These are phyloP conservation scores for Dryadomyces quercivorus DNA, from an alignment of 2,329 filamentous ascomycete species.

Conservation along the genomic window DNA sequence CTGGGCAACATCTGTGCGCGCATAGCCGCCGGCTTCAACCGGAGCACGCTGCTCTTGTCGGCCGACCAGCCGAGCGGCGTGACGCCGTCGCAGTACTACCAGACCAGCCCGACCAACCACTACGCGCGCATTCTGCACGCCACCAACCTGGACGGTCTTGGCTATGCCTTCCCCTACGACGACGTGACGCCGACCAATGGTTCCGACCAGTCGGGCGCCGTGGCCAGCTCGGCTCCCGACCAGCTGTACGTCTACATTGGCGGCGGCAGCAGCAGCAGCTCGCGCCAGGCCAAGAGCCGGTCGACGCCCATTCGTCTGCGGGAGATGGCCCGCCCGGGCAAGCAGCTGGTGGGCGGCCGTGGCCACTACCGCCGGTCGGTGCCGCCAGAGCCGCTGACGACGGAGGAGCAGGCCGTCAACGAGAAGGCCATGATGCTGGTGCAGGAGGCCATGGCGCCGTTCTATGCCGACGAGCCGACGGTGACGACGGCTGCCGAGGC, in stretches of 20 bases:
- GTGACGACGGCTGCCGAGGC: neutral
- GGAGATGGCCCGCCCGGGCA: conserved; percentile 10
- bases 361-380: conserved; percentile 8
- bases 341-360: conserved; percentile 9
- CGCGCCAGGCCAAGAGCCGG: conserved; percentile 2
- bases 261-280: conserved; percentile 4
- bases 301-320: conserved; percentile 7
- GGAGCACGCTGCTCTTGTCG: conserved; percentile 51
- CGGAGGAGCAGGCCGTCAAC: neutral
- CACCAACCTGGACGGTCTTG: conserved; percentile 43
- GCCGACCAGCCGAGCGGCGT: conserved; percentile 36
- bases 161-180: conserved; percentile 63
- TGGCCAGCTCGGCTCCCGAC: conserved; percentile 43
- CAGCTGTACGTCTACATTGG: conserved; percentile 17
- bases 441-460: conserved; percentile 1
- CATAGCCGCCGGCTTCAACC: conserved; percentile 65
- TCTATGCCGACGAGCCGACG: neutral
- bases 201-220: conserved; percentile 48
- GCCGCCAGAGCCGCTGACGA: neutral
- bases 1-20: conserved; percentile 57
- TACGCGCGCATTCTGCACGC: conserved; percentile 54
- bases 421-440: neutral
- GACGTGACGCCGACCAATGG: conserved; percentile 47
- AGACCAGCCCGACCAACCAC: conserved; percentile 46
- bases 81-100: conserved; percentile 44